These are phyloP conservation scores for Vitis rotundifolia DNA, from an alignment of 164 flowering plant species.

Conservation along the genomic window DNA sequence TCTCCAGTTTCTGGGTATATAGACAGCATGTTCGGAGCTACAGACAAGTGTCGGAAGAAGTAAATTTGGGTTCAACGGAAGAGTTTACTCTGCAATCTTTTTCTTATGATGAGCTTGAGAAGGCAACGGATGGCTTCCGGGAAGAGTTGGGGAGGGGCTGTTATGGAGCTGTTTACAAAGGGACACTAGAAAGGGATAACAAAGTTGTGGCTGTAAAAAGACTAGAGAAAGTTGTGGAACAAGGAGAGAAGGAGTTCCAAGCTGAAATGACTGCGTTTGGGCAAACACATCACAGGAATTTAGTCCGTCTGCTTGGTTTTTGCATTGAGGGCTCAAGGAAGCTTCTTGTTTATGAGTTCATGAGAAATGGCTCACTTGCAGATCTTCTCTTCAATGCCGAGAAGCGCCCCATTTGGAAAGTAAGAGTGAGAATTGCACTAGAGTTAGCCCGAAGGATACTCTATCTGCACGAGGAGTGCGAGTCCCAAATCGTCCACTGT, in stretches of 20 bases:
- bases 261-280: not conserved
- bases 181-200: not conserved
- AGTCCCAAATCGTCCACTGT: too few species aligned
- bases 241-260: not conserved
- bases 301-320: not conserved
- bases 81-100: not conserved
- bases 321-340: not conserved
- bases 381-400: not conserved
- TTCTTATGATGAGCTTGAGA: not conserved
- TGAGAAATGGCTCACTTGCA: not conserved
- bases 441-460: not conserved
- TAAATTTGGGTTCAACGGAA: not conserved
- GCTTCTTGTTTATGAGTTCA: slow-evolving; percentile 1
- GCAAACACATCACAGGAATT: not conserved
- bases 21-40: not conserved
- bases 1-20: slow-evolving; percentile 7
- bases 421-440: not conserved
- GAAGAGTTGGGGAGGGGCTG: not conserved
- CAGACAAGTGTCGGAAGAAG: not conserved
- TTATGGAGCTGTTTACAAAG: not conserved
- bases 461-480: too few species aligned
- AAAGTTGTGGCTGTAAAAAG: not conserved
- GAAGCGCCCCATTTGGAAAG: not conserved
- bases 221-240: not conserved
- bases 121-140: not conserved